phyloP scores from a whole-genome alignment of 2,329 filamentous ascomycete species.

The Verticillium nubilum region DNA sequence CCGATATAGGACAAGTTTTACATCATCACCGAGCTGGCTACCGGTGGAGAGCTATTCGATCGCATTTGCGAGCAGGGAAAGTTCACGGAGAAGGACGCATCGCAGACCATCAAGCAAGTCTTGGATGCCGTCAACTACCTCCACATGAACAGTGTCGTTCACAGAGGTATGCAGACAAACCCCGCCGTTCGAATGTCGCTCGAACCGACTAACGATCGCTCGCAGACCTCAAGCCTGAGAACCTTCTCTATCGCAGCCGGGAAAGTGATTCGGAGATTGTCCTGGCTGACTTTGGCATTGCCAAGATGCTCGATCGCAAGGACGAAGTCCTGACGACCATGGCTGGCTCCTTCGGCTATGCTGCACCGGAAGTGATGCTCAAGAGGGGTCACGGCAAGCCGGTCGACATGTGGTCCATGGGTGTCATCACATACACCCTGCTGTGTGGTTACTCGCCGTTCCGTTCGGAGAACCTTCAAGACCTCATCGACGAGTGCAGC shows the following conservation, averaged over 20 bases:
- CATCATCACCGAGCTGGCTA: constrained; percentile 94
- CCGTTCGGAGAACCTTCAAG: constrained; percentile 86
- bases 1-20: constrained; percentile 88
- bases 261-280: constrained; percentile 78
- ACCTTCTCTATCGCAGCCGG: constrained; percentile 85
- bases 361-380: constrained; percentile 95
- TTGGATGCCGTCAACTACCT: constrained; percentile 91
- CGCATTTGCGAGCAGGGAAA: constrained; percentile 97
- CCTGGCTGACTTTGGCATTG: constrained; percentile 95
- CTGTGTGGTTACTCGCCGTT: constrained; percentile 98
- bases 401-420: constrained; percentile 98
- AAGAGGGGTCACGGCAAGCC: constrained; percentile 97
- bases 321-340: constrained; percentile 94
- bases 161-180: constrained; percentile 62
- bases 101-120: constrained; percentile 91
- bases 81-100: constrained; percentile 97
- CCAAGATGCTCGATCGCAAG: constrained; percentile 90
- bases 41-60: constrained; percentile 94
- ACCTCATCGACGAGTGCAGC: constrained; percentile 92
- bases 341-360: constrained; percentile 97
- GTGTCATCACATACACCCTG: constrained; percentile 96
- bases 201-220: constrained; percentile 6
- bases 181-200: neutral
- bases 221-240: constrained; percentile 93
- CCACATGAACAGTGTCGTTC: constrained; percentile 90